Evolutionary conservation across 2,329 filamentous ascomycete species (phyloP).

Genomic region (Fusarium sp.): DNA sequence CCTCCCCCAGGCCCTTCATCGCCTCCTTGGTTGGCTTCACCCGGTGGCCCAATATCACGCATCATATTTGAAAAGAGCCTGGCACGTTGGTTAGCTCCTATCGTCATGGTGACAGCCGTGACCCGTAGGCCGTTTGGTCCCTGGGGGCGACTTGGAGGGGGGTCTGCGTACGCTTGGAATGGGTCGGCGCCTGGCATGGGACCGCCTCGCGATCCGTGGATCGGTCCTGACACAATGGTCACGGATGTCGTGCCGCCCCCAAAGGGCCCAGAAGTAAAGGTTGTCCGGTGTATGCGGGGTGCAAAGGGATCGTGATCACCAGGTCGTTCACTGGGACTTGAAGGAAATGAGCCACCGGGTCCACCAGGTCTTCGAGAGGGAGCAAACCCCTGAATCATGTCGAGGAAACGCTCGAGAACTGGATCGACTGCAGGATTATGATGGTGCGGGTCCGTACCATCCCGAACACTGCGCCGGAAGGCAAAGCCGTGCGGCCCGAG

Average conservation of each 20-base stretch:
- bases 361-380: constrained; percentile 21
- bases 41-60: constrained; percentile 53
- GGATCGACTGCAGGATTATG: constrained; percentile 52
- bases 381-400: constrained; percentile 57
- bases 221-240: constrained; percentile 59
- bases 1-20: constrained; percentile 27
- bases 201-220: constrained; percentile 32
- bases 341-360: constrained; percentile 23
- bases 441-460: constrained; percentile 37
- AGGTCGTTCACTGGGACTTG: constrained; percentile 25
- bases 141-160: constrained; percentile 21
- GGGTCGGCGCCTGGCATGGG: constrained; percentile 49
- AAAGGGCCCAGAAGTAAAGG: constrained; percentile 52
- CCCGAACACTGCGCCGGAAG: constrained; percentile 52
- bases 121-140: constrained; percentile 32
- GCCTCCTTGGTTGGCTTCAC: constrained; percentile 39
- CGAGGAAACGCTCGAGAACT: constrained; percentile 56
- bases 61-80: constrained; percentile 63
- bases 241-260: constrained; percentile 60
- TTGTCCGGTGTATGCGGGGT: constrained; percentile 52
- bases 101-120: constrained; percentile 31
- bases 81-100: constrained; percentile 48
- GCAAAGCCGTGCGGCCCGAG: constrained; percentile 58
- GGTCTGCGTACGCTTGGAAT: constrained; percentile 62
- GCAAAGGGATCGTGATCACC: constrained; percentile 34